Evolutionary conservation across 352 stramenopile genomes (phyloP).

Genomic region (Pythium vanterpoolii): DNA sequence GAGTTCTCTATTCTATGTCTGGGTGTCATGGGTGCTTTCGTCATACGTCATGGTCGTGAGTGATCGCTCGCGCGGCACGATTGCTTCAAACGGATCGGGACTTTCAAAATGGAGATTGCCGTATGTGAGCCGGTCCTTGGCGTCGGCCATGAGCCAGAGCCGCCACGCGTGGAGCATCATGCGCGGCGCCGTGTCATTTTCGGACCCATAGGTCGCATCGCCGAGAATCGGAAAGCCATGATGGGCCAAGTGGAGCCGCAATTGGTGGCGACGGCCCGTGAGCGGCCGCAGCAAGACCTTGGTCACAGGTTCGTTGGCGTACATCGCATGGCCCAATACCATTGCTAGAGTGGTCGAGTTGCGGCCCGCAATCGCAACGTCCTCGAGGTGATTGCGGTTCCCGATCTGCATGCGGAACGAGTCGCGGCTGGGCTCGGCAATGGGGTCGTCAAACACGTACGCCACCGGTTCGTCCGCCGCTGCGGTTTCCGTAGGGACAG

Average conservation of each 20-base stretch:
- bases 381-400: conserved; percentile 18
- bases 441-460: conserved; percentile 78
- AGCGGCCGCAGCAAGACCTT: conserved; percentile 81
- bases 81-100: conserved; percentile 59
- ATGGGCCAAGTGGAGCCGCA: conserved; percentile 76
- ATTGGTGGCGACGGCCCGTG: conserved; percentile 78
- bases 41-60: conserved; percentile 65
- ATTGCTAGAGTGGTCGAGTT: conserved; percentile 73
- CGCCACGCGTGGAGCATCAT: conserved; percentile 87
- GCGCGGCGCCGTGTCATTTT: conserved; percentile 57
- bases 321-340: conserved; percentile 60
- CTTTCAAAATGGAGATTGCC: conserved; percentile 64
- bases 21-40: too few species aligned
- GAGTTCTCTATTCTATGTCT: too few species aligned
- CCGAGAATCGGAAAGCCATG: conserved; percentile 74
- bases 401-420: conserved; percentile 74
- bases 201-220: conserved; percentile 68
- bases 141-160: conserved; percentile 59
- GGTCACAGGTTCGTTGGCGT: conserved; percentile 58
- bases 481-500: conserved; percentile 13
- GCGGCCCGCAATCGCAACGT: conserved; percentile 29
- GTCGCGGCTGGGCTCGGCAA: conserved; percentile 55
- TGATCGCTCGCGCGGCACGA: conserved; percentile 49
- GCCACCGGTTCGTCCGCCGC: conserved; percentile 46
- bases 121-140: conserved; percentile 41